Conservation (phyloP, 1,284 basidiomycete species). For the Trametes versicolor region DNA sequence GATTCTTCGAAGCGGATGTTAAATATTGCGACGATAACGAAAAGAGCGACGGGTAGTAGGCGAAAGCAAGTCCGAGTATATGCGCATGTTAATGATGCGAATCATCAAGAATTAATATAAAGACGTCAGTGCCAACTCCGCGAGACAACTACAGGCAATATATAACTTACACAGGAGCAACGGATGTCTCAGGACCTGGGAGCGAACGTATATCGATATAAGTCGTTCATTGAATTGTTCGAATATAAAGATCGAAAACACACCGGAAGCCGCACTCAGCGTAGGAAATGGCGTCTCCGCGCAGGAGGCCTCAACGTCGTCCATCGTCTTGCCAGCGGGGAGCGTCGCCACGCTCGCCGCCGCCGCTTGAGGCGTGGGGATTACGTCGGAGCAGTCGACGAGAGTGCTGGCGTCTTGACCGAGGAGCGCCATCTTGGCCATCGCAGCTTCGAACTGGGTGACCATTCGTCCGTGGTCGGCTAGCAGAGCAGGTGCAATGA, state of each 20-base stretch:
- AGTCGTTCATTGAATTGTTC: not conserved
- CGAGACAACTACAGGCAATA: not conserved
- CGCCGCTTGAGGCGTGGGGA: slow-evolving; percentile 42
- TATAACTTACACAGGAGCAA: slow-evolving; percentile 33
- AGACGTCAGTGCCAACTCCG: not conserved
- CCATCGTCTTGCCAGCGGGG: slow-evolving; percentile 44
- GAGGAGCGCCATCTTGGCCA: slow-evolving; percentile 47
- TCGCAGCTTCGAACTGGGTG: slow-evolving; percentile 45
- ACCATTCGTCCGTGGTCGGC: slow-evolving; percentile 46
- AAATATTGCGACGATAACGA: not conserved
- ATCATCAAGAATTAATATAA: not conserved
- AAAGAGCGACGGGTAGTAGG: not conserved
- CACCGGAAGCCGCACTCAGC: slow-evolving; percentile 35
- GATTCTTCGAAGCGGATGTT: not conserved
- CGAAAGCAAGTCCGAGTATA: not conserved
- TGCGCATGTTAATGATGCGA: not conserved
- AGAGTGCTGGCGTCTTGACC: slow-evolving; percentile 43
- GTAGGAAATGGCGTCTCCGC: slow-evolving; percentile 43
- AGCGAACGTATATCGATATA: not conserved
- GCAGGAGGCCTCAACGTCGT: slow-evolving; percentile 45
- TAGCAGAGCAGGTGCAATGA: slow-evolving; percentile 15
- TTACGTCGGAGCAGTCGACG: slow-evolving; percentile 50
- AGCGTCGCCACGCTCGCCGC: slow-evolving; percentile 33
- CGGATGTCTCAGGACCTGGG: slow-evolving; percentile 31
- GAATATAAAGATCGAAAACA: not conserved